These are phyloP conservation scores for Misopates orontium DNA, from an alignment of 257 asterid genomes.

Conservation along the genomic window DNA sequence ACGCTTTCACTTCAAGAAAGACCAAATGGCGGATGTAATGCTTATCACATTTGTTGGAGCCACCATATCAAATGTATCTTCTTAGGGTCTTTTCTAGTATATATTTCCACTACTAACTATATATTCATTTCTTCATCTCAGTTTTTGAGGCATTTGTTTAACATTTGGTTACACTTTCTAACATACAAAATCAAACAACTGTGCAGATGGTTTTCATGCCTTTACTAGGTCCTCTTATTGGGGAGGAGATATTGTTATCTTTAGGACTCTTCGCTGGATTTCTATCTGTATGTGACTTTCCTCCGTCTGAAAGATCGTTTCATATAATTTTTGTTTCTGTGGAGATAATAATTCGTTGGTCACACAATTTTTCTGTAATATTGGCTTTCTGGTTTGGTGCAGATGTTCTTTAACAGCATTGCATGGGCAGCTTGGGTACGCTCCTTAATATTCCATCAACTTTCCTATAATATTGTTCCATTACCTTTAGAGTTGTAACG, in stretches of 20 bases:
- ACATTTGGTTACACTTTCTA: too few species aligned
- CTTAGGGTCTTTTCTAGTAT: slow-evolving; percentile 1
- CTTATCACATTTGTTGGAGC: slow-evolving; percentile 76
- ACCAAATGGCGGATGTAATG: slow-evolving; percentile 77
- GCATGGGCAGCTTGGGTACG: slow-evolving; percentile 90
- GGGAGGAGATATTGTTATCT: slow-evolving; percentile 69
- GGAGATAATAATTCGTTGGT: slow-evolving; percentile 1
- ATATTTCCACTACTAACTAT: too few species aligned
- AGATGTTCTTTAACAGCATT: slow-evolving; percentile 76
- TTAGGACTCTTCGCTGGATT: slow-evolving; percentile 62
- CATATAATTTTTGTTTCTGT: slow-evolving; percentile 27
- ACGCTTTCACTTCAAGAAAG: slow-evolving; percentile 72
- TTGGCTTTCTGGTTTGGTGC: slow-evolving; percentile 36
- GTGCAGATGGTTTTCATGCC: slow-evolving; percentile 79
- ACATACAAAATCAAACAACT: too few species aligned
- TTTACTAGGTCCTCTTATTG: slow-evolving; percentile 59
- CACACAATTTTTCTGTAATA: slow-evolving; percentile 9
- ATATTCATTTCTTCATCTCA: slow-evolving; percentile 15
- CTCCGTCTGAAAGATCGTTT: background rate
- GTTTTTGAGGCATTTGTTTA: too few species aligned
- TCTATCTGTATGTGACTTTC: slow-evolving; percentile 33
- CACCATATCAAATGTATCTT: slow-evolving; percentile 63
- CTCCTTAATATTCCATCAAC: too few species aligned
- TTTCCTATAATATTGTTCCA: too few species aligned
- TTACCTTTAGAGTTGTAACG: too few species aligned